Evolutionary conservation across 1,139 yeast genomes (phyloP).

Genomic region (Candida sp.): DNA sequence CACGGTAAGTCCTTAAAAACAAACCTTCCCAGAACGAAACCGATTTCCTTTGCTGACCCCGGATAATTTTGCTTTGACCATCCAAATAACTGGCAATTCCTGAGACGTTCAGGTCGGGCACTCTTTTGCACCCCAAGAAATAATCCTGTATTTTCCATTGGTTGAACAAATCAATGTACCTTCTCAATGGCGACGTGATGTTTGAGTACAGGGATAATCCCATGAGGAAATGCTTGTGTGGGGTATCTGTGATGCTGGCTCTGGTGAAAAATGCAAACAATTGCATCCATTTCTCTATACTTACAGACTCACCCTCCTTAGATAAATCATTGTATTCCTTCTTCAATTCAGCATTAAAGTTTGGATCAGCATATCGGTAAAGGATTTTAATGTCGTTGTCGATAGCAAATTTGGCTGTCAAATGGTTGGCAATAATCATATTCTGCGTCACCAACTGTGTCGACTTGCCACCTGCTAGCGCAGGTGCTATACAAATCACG

Average conservation of each 20-base stretch:
- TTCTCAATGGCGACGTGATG: conserved; percentile 87
- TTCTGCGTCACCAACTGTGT: conserved; percentile 68
- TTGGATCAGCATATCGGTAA: conserved; percentile 45
- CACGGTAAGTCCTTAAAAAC: conserved; percentile 33
- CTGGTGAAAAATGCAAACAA: conserved; percentile 25
- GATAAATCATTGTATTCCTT: conserved; percentile 47
- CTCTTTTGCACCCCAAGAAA: conserved; percentile 15
- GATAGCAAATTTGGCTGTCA: conserved; percentile 58
- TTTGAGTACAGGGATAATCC: conserved; percentile 72
- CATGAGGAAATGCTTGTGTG: conserved; percentile 59
- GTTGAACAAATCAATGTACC: conserved; percentile 82
- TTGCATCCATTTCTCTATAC: conserved; percentile 17
- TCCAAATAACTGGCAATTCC: conserved; percentile 11
- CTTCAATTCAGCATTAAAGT: conserved; percentile 24
- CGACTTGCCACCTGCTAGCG: conserved; percentile 2
- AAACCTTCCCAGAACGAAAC: conserved; percentile 44
- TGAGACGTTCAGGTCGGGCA: conserved; percentile 7
- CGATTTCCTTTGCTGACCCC: conserved; percentile 28
- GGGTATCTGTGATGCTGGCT: conserved; percentile 38
- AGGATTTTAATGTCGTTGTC: conserved; percentile 58
- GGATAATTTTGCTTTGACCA: conserved; percentile 20
- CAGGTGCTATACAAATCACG: conserved; percentile 1
- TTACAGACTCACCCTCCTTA: conserved; percentile 25
- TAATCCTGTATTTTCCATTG: conserved; percentile 59
- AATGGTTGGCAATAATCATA: conserved; percentile 78